Percentiles rank a stretch among this genome's conserved stretches.
Evolutionary conservation across 2,329 filamentous ascomycete species (phyloP).

Genomic region (Cytospora schulzeri): DNA sequence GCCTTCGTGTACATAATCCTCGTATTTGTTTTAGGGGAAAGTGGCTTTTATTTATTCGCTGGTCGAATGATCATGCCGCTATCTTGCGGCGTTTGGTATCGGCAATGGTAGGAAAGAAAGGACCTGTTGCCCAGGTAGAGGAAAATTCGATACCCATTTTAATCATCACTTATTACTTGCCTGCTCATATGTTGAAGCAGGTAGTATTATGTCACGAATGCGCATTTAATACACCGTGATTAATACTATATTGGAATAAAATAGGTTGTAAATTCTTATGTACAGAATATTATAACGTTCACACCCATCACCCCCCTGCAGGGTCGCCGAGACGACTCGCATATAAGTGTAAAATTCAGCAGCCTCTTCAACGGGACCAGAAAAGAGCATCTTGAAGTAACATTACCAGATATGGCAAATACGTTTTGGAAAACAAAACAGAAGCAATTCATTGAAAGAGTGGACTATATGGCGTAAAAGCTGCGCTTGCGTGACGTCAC

Average conservation of each 20-base stretch:
- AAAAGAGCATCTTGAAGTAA: neutral
- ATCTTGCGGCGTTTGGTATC: neutral
- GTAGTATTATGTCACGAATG: too few relatives aligned
- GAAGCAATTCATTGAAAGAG: neutral
- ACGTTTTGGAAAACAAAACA: neutral
- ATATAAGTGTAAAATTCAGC: too few relatives aligned
- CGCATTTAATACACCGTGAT: too few relatives aligned
- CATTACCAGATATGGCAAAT: neutral
- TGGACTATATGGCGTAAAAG: constrained; percentile 6
- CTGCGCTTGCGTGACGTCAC: constrained; percentile 16
- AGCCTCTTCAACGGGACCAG: neutral
- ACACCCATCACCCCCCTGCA: too few relatives aligned
- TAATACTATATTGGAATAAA: too few relatives aligned
- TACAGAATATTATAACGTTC: too few relatives aligned
- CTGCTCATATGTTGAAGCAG: too few relatives aligned
- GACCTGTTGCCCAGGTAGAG: neutral
- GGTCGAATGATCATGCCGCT: neutral
- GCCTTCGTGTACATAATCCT: neutral
- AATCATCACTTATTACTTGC: neutral
- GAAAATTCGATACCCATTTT: neutral
- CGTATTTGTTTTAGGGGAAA: neutral
- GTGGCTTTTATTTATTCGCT: neutral
- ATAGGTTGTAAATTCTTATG: too few relatives aligned
- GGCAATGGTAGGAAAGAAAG: neutral
- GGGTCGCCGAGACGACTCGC: too few relatives aligned